phyloP scores from a whole-genome alignment of 164 flowering plant genomes.

The Paratinospora sagittata region DNA sequence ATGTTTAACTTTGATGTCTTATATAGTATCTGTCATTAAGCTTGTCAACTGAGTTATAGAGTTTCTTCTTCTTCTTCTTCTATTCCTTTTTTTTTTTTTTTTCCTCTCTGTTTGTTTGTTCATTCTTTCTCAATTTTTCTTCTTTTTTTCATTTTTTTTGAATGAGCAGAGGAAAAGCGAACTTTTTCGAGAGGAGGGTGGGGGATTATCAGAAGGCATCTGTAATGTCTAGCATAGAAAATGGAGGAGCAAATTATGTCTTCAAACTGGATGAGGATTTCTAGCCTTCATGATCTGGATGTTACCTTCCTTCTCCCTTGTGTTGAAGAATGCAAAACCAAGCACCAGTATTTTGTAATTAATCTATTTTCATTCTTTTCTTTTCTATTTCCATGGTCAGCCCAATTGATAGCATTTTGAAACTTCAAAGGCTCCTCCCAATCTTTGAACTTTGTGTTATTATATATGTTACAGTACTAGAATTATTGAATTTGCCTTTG shows the following conservation, averaged over 20 bases:
- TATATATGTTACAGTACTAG: background rate
- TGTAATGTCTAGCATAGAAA: slow-evolving; percentile 64
- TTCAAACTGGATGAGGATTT: slow-evolving; percentile 81
- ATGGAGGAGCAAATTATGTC: slow-evolving; percentile 37
- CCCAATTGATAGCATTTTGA: background rate
- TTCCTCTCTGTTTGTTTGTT: too few relatives aligned
- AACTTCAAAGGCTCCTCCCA: background rate
- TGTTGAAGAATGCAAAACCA: slow-evolving; percentile 10
- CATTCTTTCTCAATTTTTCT: too few relatives aligned
- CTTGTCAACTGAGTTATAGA: background rate
- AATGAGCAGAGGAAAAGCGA: slow-evolving; percentile 69
- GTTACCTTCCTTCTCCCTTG: background rate
- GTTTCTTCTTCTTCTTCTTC: background rate
- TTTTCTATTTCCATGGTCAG: background rate
- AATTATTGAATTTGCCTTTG: too few relatives aligned
- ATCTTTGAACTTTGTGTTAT: background rate
- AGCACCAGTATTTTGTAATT: slow-evolving; percentile 21
- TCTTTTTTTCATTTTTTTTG: background rate
- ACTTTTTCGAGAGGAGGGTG: slow-evolving; percentile 85
- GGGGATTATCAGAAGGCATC: slow-evolving; percentile 96
- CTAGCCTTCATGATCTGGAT: slow-evolving; percentile 20
- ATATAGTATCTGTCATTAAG: background rate
- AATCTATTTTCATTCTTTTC: background rate
- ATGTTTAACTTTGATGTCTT: background rate
- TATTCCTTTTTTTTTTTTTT: too few relatives aligned